These are phyloP conservation scores for Xylaria castorea DNA, from an alignment of 495 filamentous ascomycete genomes.

Conservation along the genomic window DNA sequence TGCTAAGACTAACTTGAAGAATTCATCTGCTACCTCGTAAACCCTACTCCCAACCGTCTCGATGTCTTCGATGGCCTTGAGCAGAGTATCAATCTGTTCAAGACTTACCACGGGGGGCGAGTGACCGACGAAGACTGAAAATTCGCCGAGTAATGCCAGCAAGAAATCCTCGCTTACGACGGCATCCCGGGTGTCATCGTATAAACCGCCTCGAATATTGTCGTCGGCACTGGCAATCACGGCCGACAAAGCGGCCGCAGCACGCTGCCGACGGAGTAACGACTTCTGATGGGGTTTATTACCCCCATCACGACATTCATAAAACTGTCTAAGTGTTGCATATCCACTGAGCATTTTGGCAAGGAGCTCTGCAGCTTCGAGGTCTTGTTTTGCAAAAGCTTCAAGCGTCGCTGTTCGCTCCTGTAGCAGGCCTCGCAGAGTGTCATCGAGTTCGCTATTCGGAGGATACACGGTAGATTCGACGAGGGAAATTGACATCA, in stretches of 20 bases:
- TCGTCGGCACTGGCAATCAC: constrained; percentile 84
- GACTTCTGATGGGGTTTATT: constrained; percentile 39
- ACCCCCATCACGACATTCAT: constrained; percentile 79
- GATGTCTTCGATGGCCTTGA: constrained; percentile 83
- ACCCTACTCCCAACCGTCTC: constrained; percentile 76
- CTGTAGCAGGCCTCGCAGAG: constrained; percentile 68
- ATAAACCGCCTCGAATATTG: constrained; percentile 86
- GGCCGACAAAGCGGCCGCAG: constrained; percentile 73
- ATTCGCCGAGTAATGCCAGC: constrained; percentile 83
- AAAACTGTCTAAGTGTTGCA: constrained; percentile 85
- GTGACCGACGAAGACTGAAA: constrained; percentile 73
- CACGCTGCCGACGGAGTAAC: constrained; percentile 64
- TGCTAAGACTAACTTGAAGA: constrained; percentile 63
- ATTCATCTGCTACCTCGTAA: constrained; percentile 71
- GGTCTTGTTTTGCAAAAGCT: constrained; percentile 67
- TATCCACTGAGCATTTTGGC: constrained; percentile 88
- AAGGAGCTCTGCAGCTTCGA: constrained; percentile 78
- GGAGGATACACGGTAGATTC: constrained; percentile 82
- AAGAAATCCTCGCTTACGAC: constrained; percentile 86
- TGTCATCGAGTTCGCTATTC: constrained; percentile 67
- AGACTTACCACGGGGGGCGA: constrained; percentile 59
- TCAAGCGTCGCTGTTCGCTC: constrained; percentile 71
- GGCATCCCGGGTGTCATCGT: constrained; percentile 75
- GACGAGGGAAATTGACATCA: constrained; percentile 84
- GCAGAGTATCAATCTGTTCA: constrained; percentile 73